Base-by-base conservation (phyloP, 2,329 filamentous ascomycete genomes). In the Pezicula neosporulosa region DNA sequence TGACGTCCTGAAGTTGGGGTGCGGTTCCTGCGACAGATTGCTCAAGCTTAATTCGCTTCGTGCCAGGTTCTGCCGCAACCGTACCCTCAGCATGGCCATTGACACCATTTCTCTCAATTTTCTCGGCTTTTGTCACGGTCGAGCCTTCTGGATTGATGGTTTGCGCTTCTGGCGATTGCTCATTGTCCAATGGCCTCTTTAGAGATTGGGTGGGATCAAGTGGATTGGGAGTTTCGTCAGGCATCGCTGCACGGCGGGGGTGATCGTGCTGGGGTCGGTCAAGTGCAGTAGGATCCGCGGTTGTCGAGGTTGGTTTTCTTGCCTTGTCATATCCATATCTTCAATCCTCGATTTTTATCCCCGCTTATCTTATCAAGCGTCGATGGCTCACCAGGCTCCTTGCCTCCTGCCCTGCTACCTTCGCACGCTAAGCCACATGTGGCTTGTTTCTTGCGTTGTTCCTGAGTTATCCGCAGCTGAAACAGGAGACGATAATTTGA, bases 1-100 rank as follows among this genome's bases (percentile, higher is more conserved):
- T 42, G 4, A 12, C 12, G 38, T 16, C 38, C 8, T 42, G 18
- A 4, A 10, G 13, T 10, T 42, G 18, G 13, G 1, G n/a, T 24
- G 21, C 38, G 21, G n/a, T 12, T 19, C 7, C 21, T 16, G 16
- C n/a, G 10, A 24, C 21, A 18, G 18, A 8, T 42, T 18, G 6
- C n/a, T 52, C 48, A 24, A 50, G 39, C 36, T 54, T 86, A 59
- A 78, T 71, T 62, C 81, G 78, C 70, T 87, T 87, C 18, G 42
- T 39, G 42, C 44, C 9, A 52, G 77, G 75, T 39, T 71, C 68
- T 48, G 69, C 67, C 12, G 63, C 54, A 42, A 48, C 54, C 47
- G 63, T 66, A 46, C 68, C 65, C 42, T 56, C 54, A 19, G 56
- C 54, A 53, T 64, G 60, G 48, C 54, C 62, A 53, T 58, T 63